A percentile compares a stretch with the other conserved stretches of the same genome.
Evolutionary conservation across 768 basidiomycete species (phyloP).

Genomic region (Podaxis sp.): DNA sequence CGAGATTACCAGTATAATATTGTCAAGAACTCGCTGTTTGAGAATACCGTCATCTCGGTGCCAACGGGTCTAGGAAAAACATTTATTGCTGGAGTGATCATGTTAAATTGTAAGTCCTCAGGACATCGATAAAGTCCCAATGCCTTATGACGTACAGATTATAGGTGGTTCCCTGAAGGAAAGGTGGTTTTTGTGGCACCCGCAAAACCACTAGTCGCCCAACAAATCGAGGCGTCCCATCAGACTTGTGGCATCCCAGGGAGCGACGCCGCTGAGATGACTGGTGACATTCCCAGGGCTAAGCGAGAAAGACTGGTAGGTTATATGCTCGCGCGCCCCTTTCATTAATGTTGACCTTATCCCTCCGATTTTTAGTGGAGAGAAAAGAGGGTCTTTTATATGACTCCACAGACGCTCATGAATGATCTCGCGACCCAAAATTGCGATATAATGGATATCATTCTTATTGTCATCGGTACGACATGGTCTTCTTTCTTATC

Average conservation of each 20-base stretch:
- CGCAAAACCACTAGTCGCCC: slow-evolving; percentile 92
- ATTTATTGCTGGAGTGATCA: slow-evolving; percentile 94
- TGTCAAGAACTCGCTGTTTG: slow-evolving; percentile 76
- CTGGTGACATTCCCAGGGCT: slow-evolving; percentile 59
- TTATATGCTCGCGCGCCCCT: slow-evolving; percentile 7
- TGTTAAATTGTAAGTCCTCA: slow-evolving; percentile 75
- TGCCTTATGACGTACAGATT: slow-evolving; percentile 44
- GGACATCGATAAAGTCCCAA: slow-evolving; percentile 5
- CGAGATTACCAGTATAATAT: slow-evolving; percentile 97
- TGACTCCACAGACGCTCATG: slow-evolving; percentile 92
- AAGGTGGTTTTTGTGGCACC: slow-evolving; percentile 95
- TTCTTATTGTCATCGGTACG: slow-evolving; percentile 85
- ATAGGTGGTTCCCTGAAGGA: slow-evolving; percentile 89
- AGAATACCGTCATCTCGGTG: slow-evolving; percentile 90
- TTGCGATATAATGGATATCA: slow-evolving; percentile 75
- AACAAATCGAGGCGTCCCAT: slow-evolving; percentile 93
- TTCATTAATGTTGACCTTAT: not conserved
- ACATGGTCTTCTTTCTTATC: not conserved
- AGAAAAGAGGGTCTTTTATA: slow-evolving; percentile 85
- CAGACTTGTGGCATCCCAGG: slow-evolving; percentile 91
- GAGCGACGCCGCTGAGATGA: slow-evolving; percentile 79
- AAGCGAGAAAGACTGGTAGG: slow-evolving; percentile 59
- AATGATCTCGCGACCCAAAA: slow-evolving; percentile 76
- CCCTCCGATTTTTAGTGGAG: slow-evolving; percentile 49
- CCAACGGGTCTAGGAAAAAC: slow-evolving; percentile 98